These are phyloP conservation scores for Tephrocybe sp. DNA, from an alignment of 768 basidiomycete species.

Conservation along the genomic window DNA sequence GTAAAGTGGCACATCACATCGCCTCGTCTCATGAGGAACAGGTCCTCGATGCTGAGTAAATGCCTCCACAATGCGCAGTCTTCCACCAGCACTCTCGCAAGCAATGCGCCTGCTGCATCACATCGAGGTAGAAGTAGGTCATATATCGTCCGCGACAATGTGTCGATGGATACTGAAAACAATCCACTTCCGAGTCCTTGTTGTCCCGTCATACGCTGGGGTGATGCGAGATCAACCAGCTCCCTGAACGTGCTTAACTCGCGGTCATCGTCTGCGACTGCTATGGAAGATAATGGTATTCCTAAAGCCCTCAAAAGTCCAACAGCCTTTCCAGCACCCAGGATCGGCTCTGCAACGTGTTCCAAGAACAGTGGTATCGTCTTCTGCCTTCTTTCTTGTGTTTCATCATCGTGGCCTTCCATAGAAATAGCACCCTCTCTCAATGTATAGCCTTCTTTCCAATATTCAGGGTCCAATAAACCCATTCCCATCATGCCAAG, in stretches of 20 bases:
- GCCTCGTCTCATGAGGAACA: conserved; percentile 76
- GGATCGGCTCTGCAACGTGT: conserved; percentile 53
- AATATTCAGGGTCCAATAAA: conserved; percentile 71
- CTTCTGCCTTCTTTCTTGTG: conserved; percentile 21
- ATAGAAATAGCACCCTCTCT: conserved; percentile 36
- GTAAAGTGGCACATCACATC: conserved; percentile 74
- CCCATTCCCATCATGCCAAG: conserved; percentile 45
- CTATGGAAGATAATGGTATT: conserved; percentile 18
- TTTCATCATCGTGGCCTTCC: conserved; percentile 12
- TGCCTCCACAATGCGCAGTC: conserved; percentile 68
- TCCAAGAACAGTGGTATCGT: conserved; percentile 60
- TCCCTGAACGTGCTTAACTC: conserved; percentile 41
- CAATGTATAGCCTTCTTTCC: conserved; percentile 69
- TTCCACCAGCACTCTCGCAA: conserved; percentile 59
- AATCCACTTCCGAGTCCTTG: conserved; percentile 19
- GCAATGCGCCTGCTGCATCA: conserved; percentile 42
- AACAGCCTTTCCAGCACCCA: conserved; percentile 73
- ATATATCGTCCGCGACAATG: conserved; percentile 57
- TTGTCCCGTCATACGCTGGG: not conserved
- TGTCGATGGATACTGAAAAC: conserved; percentile 58
- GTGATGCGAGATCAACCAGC: conserved; percentile 29
- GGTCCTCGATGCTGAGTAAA: conserved; percentile 58
- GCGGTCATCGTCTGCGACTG: conserved; percentile 20
- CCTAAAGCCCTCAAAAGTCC: conserved; percentile 70
- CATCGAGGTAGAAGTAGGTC: conserved; percentile 63